Conservation (phyloP, 768 basidiomycete genomes). For the Boletus sensibilis region DNA sequence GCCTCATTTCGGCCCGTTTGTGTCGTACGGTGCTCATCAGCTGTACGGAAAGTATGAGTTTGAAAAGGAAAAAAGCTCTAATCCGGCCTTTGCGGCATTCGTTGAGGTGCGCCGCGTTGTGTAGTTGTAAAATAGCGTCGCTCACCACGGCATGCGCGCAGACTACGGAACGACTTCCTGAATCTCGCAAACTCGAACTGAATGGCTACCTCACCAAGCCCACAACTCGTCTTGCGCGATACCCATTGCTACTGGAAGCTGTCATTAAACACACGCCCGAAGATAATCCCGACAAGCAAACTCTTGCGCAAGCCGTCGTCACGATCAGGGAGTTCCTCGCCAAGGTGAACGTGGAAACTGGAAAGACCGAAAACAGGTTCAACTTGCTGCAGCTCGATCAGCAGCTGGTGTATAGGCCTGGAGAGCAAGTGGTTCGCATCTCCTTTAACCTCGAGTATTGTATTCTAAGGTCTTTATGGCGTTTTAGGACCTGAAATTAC, state of each 20-base stretch:
- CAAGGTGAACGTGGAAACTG: conserved; percentile 90
- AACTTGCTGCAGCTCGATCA: conserved; percentile 92
- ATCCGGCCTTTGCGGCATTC: conserved; percentile 90
- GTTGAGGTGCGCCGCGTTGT: conserved; percentile 67
- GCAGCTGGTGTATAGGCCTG: conserved; percentile 85
- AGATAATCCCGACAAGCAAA: conserved; percentile 81
- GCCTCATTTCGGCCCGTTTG: conserved; percentile 88
- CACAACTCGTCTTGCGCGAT: conserved; percentile 94
- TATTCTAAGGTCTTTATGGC: background rate
- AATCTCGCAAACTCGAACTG: conserved; percentile 93
- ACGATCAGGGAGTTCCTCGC: conserved; percentile 79
- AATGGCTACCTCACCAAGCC: conserved; percentile 99
- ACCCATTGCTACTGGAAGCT: conserved; percentile 89
- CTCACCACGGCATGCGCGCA: conserved; percentile 30
- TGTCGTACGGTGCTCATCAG: conserved; percentile 94
- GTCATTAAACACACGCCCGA: conserved; percentile 91
- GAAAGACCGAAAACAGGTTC: conserved; percentile 94
- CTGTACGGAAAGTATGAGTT: conserved; percentile 98
- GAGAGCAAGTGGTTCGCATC: conserved; percentile 79
- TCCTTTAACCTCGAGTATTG: background rate
- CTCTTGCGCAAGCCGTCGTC: conserved; percentile 72
- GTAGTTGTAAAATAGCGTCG: background rate
- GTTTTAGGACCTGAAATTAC: conserved; percentile 74
- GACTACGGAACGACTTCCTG: conserved; percentile 89
- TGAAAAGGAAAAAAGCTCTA: conserved; percentile 95